Evolutionary conservation across 257 asterid species (phyloP).

Genomic region (Penstemon davidsonii): DNA sequence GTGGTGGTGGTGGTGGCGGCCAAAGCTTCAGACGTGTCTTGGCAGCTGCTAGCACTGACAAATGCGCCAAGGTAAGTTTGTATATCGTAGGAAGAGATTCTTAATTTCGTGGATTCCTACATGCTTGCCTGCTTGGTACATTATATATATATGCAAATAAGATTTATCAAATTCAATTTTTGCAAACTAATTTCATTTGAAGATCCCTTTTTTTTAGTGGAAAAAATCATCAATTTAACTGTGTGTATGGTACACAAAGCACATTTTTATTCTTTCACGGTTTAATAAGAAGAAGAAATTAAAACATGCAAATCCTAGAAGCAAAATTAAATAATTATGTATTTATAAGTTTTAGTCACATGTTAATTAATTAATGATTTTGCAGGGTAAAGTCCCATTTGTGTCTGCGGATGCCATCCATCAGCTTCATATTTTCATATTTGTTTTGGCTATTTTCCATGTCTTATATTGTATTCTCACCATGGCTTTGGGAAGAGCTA

Average conservation of each 20-base stretch:
- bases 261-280: too few species aligned
- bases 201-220: too few species aligned
- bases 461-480: conserved; percentile 71
- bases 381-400: conserved; percentile 72
- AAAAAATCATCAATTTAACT: too few species aligned
- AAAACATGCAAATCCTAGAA: background rate
- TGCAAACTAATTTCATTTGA: too few species aligned
- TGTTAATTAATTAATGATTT: background rate
- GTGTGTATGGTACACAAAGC: too few species aligned
- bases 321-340: too few species aligned
- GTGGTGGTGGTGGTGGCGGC: background rate
- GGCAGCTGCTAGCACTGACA: conserved; percentile 54
- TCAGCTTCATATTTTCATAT: conserved; percentile 82
- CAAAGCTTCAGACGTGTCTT: conserved; percentile 50
- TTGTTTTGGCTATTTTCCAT: conserved; percentile 75
- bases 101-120: too few species aligned
- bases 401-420: conserved; percentile 73
- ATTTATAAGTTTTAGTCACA: background rate
- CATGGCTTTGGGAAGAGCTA: conserved; percentile 68
- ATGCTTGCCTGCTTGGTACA: too few species aligned
- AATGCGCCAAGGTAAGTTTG: conserved; percentile 60
- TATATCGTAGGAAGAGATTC: background rate
- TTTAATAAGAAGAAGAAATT: background rate
- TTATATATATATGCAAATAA: too few species aligned
- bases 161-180: too few species aligned